Evolutionary conservation across 2,329 filamentous ascomycete genomes (phyloP).

Genomic region (Aspergillus unguis): DNA sequence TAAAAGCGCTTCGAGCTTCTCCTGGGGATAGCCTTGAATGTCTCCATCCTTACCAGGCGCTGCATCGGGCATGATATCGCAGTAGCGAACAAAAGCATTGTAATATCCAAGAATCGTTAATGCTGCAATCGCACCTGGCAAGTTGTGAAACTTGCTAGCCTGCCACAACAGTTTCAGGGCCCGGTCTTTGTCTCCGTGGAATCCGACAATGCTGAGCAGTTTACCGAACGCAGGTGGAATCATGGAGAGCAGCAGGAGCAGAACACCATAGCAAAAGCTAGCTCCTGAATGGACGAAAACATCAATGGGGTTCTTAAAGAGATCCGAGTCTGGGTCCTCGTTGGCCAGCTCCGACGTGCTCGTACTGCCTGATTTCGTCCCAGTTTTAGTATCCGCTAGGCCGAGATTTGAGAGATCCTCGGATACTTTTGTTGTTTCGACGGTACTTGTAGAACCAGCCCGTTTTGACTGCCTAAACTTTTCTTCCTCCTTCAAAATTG

Average conservation of each 20-base stretch:
- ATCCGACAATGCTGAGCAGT: constrained; percentile 83
- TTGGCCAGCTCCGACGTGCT: constrained; percentile 33
- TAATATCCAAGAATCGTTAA: constrained; percentile 81
- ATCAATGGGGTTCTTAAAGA: constrained; percentile 74
- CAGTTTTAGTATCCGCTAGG: constrained; percentile 16
- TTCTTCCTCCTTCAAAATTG: constrained; percentile 71
- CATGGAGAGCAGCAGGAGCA: constrained; percentile 85
- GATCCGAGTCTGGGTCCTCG: constrained; percentile 57
- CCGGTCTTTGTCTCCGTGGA: constrained; percentile 79
- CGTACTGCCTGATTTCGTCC: constrained; percentile 20
- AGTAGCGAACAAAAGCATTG: constrained; percentile 78
- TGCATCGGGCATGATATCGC: constrained; percentile 73
- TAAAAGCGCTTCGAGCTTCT: constrained; percentile 65
- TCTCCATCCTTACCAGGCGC: constrained; percentile 48
- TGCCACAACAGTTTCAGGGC: constrained; percentile 88
- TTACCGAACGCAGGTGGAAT: constrained; percentile 87
- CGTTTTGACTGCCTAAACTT: constrained; percentile 47
- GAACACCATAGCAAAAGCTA: constrained; percentile 83
- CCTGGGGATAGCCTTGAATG: constrained; percentile 67
- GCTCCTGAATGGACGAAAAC: constrained; percentile 84
- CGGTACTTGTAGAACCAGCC: constrained; percentile 13
- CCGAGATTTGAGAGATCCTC: constrained; percentile 24
- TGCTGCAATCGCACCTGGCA: constrained; percentile 88
- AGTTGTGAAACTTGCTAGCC: constrained; percentile 76
- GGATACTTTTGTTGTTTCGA: constrained; percentile 19